phyloP scores from a whole-genome alignment of 1,284 basidiomycete genomes.

The Papiliotrema flavescens region DNA sequence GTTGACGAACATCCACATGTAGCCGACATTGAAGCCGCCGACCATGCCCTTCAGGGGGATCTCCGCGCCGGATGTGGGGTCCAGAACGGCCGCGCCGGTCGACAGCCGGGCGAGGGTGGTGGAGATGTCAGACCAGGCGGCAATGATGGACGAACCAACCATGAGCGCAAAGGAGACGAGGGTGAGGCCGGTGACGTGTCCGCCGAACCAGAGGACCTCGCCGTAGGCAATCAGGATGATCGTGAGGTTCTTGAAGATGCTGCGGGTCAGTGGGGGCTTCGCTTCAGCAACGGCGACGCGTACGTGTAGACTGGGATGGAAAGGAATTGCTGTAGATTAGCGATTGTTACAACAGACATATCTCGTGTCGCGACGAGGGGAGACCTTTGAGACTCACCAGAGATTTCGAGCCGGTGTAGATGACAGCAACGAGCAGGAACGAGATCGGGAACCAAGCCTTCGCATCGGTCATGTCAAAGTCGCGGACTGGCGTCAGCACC shows the following conservation, averaged over 20 bases:
- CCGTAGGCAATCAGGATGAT: conserved; percentile 99
- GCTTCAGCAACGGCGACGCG: conserved; percentile 3
- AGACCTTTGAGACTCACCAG: conserved; percentile 65
- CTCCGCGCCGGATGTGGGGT: conserved; percentile 41
- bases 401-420: conserved; percentile 97
- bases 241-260: conserved; percentile 97
- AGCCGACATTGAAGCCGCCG: conserved; percentile 71
- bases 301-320: conserved; percentile 86
- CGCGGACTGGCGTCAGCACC: conserved; percentile 56
- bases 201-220: conserved; percentile 95
- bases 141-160: conserved; percentile 92
- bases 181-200: conserved; percentile 79
- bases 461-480: conserved; percentile 79
- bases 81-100: conserved; percentile 28
- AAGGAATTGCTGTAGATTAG: conserved; percentile 66
- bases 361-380: too few relatives aligned
- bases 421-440: conserved; percentile 84
- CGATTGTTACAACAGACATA: too few relatives aligned
- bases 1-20: conserved; percentile 95
- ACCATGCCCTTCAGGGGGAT: conserved; percentile 23
- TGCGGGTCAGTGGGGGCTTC: conserved; percentile 2
- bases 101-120: conserved; percentile 35
- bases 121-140: conserved; percentile 88
- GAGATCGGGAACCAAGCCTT: conserved; percentile 94
- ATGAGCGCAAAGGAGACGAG: conserved; percentile 89